phyloP scores from a whole-genome alignment of 768 basidiomycete species.

The Phanerodontia chrysosporium region DNA sequence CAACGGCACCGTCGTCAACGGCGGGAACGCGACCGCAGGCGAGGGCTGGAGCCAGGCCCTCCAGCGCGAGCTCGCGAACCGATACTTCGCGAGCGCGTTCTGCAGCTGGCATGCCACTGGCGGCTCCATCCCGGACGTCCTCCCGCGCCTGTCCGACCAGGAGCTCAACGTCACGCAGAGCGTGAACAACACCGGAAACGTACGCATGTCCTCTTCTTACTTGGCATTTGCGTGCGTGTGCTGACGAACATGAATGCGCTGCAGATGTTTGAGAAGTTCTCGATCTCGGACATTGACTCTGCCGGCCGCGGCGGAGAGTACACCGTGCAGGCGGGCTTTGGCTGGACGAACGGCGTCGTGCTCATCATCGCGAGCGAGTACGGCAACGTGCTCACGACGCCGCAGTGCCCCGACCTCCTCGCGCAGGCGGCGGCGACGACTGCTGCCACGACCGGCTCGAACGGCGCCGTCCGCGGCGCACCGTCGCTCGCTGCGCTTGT shows the following conservation, averaged over 20 bases:
- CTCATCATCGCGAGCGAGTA: constrained; percentile 72
- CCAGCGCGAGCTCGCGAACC: constrained; percentile 73
- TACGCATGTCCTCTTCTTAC: constrained; percentile 34
- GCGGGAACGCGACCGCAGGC: constrained; percentile 53
- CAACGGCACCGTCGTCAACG: constrained; percentile 57
- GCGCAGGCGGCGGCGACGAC: not conserved
- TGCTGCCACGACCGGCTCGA: not conserved
- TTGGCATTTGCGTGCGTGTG: not conserved
- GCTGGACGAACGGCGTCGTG: constrained; percentile 84
- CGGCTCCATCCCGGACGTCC: constrained; percentile 67
- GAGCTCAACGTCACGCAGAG: constrained; percentile 70
- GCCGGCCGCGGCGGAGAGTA: constrained; percentile 86
- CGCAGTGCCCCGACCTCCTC: constrained; percentile 53
- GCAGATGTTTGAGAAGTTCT: constrained; percentile 93
- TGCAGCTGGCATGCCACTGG: constrained; percentile 95
- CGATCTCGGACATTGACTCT: constrained; percentile 69
- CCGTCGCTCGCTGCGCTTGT: not conserved
- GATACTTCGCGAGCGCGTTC: constrained; percentile 77
- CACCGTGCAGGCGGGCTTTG: constrained; percentile 83
- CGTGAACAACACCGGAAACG: constrained; percentile 66
- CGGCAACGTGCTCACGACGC: constrained; percentile 54
- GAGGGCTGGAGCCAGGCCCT: constrained; percentile 68
- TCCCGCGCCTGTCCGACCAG: constrained; percentile 64
- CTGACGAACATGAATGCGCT: not conserved
- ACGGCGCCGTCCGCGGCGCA: not conserved